Evolutionary conservation across 2,329 filamentous ascomycete species (phyloP).

Genomic region (Shiraia sp.): DNA sequence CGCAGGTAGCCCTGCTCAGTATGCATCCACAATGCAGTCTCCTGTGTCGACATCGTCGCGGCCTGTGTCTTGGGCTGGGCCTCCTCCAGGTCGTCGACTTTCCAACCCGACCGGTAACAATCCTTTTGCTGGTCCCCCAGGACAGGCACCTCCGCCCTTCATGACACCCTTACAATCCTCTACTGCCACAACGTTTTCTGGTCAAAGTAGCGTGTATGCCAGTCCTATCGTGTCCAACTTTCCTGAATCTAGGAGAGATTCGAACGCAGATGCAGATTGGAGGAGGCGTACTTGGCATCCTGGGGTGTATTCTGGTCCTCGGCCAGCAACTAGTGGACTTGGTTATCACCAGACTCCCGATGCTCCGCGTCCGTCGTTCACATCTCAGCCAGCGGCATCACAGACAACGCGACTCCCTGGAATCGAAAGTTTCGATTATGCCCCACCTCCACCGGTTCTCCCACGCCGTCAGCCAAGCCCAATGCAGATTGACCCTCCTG

Average conservation of each 20-base stretch:
- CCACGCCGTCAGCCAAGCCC: slow-evolving; percentile 70
- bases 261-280: slow-evolving; percentile 74
- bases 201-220: slow-evolving; percentile 62
- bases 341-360: slow-evolving; percentile 75
- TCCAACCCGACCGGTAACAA: slow-evolving; percentile 79
- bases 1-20: slow-evolving; percentile 72
- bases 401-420: slow-evolving; percentile 77
- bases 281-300: slow-evolving; percentile 90
- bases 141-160: slow-evolving; percentile 61
- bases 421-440: slow-evolving; percentile 87
- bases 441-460: slow-evolving; percentile 65
- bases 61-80: slow-evolving; percentile 72
- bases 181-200: slow-evolving; percentile 59
- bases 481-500: slow-evolving; percentile 72
- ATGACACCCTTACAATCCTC: slow-evolving; percentile 60
- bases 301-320: slow-evolving; percentile 64
- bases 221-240: slow-evolving; percentile 70
- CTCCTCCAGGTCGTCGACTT: slow-evolving; percentile 71
- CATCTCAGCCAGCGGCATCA: slow-evolving; percentile 57
- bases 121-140: slow-evolving; percentile 71
- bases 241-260: slow-evolving; percentile 68
- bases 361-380: slow-evolving; percentile 60
- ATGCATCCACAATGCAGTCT: slow-evolving; percentile 70
- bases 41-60: slow-evolving; percentile 71
- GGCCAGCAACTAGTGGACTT: slow-evolving; percentile 71